These are phyloP conservation scores for Fusarium succisae DNA, from an alignment of 2,329 filamentous ascomycete genomes.

Conservation along the genomic window DNA sequence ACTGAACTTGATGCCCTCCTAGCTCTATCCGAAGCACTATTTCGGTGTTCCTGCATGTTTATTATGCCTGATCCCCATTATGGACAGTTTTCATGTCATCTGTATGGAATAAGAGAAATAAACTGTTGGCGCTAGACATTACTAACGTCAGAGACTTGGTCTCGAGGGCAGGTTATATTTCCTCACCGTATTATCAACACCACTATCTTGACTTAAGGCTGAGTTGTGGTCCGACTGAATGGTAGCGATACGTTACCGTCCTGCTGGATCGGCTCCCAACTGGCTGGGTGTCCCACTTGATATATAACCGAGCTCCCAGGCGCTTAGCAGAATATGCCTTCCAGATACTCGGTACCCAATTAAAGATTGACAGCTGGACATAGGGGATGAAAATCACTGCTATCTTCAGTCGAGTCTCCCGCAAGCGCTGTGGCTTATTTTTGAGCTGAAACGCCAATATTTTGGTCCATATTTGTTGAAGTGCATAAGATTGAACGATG, in stretches of 20 bases:
- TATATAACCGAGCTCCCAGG: not conserved
- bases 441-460: not conserved
- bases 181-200: not conserved
- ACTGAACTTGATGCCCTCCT: not conserved
- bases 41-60: not conserved
- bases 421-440: not conserved
- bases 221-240: not conserved
- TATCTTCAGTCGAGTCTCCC: not conserved
- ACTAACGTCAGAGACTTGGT: not conserved
- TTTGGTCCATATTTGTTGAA: not conserved
- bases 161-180: not conserved
- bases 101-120: not conserved
- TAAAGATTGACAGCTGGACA: not conserved
- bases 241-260: not conserved
- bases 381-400: not conserved
- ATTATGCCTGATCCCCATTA: not conserved
- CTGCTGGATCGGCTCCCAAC: not conserved
- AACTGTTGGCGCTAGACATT: not conserved
- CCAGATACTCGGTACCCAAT: not conserved
- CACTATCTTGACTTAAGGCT: not conserved
- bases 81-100: not conserved
- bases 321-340: slow-evolving; percentile 1
- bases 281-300: not conserved
- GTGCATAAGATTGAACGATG: not conserved
- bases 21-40: not conserved